Evolutionary conservation across 2,329 filamentous ascomycete genomes (phyloP), one percentile per base, ranked within the genome.

Genomic region (Macrophomina phaseolina): DNA sequence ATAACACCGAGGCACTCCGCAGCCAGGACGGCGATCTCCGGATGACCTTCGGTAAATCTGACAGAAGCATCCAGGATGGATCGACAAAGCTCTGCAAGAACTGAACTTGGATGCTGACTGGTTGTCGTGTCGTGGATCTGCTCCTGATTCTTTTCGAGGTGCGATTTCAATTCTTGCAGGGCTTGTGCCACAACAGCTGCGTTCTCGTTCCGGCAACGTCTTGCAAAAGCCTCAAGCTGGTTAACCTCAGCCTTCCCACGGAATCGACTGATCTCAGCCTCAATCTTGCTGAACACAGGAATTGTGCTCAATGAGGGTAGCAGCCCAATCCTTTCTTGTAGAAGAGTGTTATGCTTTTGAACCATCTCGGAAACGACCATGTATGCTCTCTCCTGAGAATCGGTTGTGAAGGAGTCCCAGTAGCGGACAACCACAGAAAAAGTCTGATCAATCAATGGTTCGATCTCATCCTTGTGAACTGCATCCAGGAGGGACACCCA

Each of bases 1-100:
- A 99, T 89, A 23, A 96, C 84, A 0, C 96, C 96, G 46, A 99
- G 84, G 70, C 92, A 95, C 73, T 91, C 88, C 14, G 93, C 91
- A 69, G 92, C 93, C 2, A 96, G 82, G 18, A 87, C 83, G 61
- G 89, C 85, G 65, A 98, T 91, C 12, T 88, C 87, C 7, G 83
- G 77, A 49, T 91, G 86, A 12, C 85, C 83, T 61, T 87, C 86
- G 70, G 90, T 91, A 78, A 95, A 95, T 69, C 90, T 93, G 65
- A 93, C 88, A 60, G 90, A 91, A 62, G 92, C 94, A 79, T 98
- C 94, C 9, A 99, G 85, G 11, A 99, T 83, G 12, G 91, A 89
- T 62, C 94, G 88, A 61, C 91, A 86, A 55, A 98, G 82, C 11
- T 86, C 84, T 7, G 90, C 83, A 34, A 97, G 85, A 18, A 93